Base-by-base conservation (phyloP, 139 green algal species). In the Bryopsis sp. region DNA sequence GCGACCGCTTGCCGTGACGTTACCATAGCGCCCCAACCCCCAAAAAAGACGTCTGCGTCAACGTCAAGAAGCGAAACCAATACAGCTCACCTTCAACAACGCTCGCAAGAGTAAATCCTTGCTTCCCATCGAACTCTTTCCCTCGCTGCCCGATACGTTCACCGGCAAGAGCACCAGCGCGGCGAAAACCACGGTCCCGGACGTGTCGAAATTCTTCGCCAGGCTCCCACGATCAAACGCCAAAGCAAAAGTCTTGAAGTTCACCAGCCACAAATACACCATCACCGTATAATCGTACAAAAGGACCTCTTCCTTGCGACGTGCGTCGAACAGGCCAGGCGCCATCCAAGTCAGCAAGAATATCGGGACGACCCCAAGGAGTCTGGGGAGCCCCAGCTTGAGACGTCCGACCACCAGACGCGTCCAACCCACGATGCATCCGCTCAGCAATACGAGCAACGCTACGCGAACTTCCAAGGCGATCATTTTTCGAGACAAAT, bases 251-350 rank as follows among this genome's bases (percentile, higher is more conserved):
- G 54, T n/a, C 37, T 69, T 69, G 19, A 11, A 69, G 39, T 69
- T 69, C 39, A 69, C 8, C 5, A 69, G 62, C 62, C 62, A 69
- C 37, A 69, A 6, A 35, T 69, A 69, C 11, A 38, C 37, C 36
- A 37, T 54, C 36, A 69, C 62, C 7, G 8, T 32, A 35, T 69
- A 69, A n/a, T 69, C 39, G 32, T 69, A 69, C 62, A 69, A 35
- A 54, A 69, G 6, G 31, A 37, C 39, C 26, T 69, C 62, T 7
- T 33, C 4, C 3, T 6, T 5, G 26, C 3, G 4, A 35, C 7
- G 6, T 50, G 31, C 35, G 32, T 57, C 11, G 37, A 69, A 69
- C 6, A 69, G 26, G 3, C 8, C 43, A 11, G 62, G 19, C 15
- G 62, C 31, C 8, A 69, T 50, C 6, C 26, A 33, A 19, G 6